A percentile compares a stretch with the other conserved stretches of the same genome.
phyloP scores from a whole-genome alignment of 352 stramenopile genomes.

The Pythium phragmitis region DNA sequence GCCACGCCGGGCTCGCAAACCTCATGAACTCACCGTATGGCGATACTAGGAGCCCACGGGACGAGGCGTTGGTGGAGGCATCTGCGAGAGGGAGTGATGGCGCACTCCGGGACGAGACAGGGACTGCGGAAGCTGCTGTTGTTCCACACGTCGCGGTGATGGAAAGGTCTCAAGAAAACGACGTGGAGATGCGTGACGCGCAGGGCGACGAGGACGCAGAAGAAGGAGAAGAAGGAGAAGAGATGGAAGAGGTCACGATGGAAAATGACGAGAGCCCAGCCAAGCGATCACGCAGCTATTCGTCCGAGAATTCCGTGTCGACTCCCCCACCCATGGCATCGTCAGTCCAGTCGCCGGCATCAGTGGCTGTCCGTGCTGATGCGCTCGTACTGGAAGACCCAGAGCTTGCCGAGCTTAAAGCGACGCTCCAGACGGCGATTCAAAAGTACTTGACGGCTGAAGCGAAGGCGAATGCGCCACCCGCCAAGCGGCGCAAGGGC shows the following conservation, averaged over 20 bases:
- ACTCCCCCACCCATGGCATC: slow-evolving; percentile 10
- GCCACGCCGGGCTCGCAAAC: slow-evolving; percentile 44
- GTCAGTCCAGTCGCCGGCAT: slow-evolving; percentile 16
- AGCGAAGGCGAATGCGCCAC: slow-evolving; percentile 27
- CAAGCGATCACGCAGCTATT: slow-evolving; percentile 13
- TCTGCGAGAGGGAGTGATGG: background rate
- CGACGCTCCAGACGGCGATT: slow-evolving; percentile 37
- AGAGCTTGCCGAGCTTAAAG: slow-evolving; percentile 45
- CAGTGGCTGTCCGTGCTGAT: slow-evolving; percentile 30
- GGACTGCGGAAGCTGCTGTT: background rate
- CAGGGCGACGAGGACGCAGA: background rate
- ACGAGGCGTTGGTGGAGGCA: background rate
- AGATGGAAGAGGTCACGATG: slow-evolving; percentile 8
- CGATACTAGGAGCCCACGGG: background rate
- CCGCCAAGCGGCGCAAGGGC: slow-evolving; percentile 44
- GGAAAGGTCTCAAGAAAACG: slow-evolving; percentile 3
- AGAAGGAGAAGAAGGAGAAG: slow-evolving; percentile 3
- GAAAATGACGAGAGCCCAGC: slow-evolving; percentile 10
- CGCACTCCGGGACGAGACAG: background rate
- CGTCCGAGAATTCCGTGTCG: slow-evolving; percentile 16
- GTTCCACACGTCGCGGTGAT: slow-evolving; percentile 2
- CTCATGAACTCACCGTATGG: slow-evolving; percentile 62
- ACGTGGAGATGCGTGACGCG: background rate
- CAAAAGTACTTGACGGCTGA: slow-evolving; percentile 32
- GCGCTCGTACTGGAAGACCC: slow-evolving; percentile 33